Evolutionary conservation across 371 early-diverging fungal genomes (phyloP).

Genomic region (Catenaria anguillulae): DNA sequence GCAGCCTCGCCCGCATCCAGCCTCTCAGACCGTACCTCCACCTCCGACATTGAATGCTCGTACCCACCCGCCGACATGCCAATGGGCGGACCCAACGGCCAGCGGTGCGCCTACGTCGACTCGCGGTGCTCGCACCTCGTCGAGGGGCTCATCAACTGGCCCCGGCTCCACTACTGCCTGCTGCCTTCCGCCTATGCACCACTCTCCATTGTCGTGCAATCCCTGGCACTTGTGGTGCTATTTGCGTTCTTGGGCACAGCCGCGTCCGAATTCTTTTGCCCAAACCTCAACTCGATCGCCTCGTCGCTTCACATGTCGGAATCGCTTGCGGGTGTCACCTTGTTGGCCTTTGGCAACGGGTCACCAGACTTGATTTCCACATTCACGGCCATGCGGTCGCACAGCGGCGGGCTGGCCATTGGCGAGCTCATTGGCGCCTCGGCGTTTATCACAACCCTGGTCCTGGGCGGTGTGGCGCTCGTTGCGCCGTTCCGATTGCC

Average conservation of each 20-base stretch:
- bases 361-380: slow-evolving; percentile 72
- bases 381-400: slow-evolving; percentile 55
- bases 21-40: too few relatives aligned
- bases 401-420: slow-evolving; percentile 55
- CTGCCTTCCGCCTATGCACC: not conserved
- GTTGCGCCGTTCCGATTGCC: slow-evolving; percentile 35
- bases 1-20: too few relatives aligned
- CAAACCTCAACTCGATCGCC: slow-evolving; percentile 48
- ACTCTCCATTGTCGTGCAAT: slow-evolving; percentile 1
- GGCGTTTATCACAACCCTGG: slow-evolving; percentile 54
- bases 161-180: slow-evolving; percentile 46
- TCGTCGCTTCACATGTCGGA: slow-evolving; percentile 42
- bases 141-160: slow-evolving; percentile 42
- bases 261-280: slow-evolving; percentile 59
- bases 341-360: slow-evolving; percentile 71
- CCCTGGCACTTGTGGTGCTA: slow-evolving; percentile 11
- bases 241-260: slow-evolving; percentile 52
- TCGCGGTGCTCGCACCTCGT: slow-evolving; percentile 34
- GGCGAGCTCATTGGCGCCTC: slow-evolving; percentile 71
- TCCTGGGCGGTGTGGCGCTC: slow-evolving; percentile 58
- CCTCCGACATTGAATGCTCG: too few relatives aligned
- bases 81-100: too few relatives aligned
- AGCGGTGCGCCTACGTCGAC: slow-evolving; percentile 36
- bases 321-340: slow-evolving; percentile 58
- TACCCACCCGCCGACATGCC: too few relatives aligned